phyloP scores from a whole-genome alignment of 768 basidiomycete genomes.

The Rhodosporidiobolus odoratus region DNA sequence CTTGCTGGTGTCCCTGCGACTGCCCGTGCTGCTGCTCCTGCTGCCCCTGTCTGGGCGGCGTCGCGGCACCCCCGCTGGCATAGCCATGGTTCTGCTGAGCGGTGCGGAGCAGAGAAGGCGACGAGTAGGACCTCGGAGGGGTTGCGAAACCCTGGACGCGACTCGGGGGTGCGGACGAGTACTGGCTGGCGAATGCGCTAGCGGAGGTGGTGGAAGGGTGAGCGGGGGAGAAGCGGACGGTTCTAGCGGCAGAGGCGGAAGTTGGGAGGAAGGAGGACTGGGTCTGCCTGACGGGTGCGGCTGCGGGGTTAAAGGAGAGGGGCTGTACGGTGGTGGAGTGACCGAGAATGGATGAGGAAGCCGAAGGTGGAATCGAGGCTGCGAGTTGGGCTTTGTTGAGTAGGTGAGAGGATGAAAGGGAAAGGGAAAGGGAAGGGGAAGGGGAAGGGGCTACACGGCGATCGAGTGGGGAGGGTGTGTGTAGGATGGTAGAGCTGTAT shows the following conservation, averaged over 20 bases:
- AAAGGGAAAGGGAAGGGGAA: background rate
- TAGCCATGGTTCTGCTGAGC: constrained; percentile 13
- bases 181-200: background rate
- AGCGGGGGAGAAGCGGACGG: constrained; percentile 33
- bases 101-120: constrained; percentile 15
- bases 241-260: background rate
- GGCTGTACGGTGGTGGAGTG: constrained; percentile 14
- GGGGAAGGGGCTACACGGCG: background rate
- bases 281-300: constrained; percentile 2
- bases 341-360: background rate
- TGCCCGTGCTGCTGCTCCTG: background rate
- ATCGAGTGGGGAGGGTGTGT: constrained; percentile 25
- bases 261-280: background rate
- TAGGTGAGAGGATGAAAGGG: constrained; percentile 10
- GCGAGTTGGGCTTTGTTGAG: constrained; percentile 23
- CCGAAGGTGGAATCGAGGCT: constrained; percentile 1
- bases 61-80: constrained; percentile 3
- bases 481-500: constrained; percentile 21
- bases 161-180: constrained; percentile 22
- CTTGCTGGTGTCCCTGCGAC: background rate
- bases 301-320: constrained; percentile 9
- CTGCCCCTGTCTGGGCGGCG: background rate
- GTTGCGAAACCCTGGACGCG: constrained; percentile 23
- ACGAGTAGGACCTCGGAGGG: constrained; percentile 3
- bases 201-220: background rate